Conservation (phyloP, 306 rosid genomes). For the Urtica urens region DNA sequence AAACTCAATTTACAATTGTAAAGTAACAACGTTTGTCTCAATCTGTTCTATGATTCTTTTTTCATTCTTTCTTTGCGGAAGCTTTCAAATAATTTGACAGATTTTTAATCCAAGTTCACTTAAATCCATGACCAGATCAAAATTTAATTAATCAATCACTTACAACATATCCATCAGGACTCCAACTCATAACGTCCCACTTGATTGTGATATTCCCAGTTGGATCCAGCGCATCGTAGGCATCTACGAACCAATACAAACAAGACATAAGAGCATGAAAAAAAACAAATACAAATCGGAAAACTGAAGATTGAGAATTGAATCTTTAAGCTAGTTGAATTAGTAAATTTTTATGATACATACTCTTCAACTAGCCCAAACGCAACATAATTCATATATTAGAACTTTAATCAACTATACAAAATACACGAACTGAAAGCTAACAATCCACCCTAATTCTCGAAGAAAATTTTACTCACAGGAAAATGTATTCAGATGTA, state of each 20-base stretch:
- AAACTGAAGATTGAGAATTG: background rate
- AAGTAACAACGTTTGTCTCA: too few species aligned
- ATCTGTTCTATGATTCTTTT: too few species aligned
- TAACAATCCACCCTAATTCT: background rate
- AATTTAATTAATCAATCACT: too few species aligned
- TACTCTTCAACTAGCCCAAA: too few species aligned
- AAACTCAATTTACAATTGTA: too few species aligned
- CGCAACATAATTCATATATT: too few species aligned
- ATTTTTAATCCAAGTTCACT: too few species aligned
- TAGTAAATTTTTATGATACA: background rate
- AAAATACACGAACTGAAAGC: too few species aligned
- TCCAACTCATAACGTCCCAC: conserved; percentile 87
- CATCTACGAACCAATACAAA: conserved; percentile 60
- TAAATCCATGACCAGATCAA: background rate
- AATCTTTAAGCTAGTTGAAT: background rate
- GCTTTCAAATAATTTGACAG: too few species aligned
- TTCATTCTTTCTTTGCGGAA: too few species aligned
- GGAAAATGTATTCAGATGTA: background rate
- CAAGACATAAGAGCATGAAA: background rate
- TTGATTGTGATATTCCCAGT: conserved; percentile 84
- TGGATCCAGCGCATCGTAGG: conserved; percentile 87
- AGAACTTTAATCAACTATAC: too few species aligned
- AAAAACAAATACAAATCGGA: background rate
- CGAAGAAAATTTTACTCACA: background rate
- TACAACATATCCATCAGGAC: conserved; percentile 91